Percentiles rank a stretch among this genome's conserved stretches.
These are phyloP conservation scores for Leccinum variicolor DNA, from an alignment of 768 basidiomycete species.

Conservation along the genomic window DNA sequence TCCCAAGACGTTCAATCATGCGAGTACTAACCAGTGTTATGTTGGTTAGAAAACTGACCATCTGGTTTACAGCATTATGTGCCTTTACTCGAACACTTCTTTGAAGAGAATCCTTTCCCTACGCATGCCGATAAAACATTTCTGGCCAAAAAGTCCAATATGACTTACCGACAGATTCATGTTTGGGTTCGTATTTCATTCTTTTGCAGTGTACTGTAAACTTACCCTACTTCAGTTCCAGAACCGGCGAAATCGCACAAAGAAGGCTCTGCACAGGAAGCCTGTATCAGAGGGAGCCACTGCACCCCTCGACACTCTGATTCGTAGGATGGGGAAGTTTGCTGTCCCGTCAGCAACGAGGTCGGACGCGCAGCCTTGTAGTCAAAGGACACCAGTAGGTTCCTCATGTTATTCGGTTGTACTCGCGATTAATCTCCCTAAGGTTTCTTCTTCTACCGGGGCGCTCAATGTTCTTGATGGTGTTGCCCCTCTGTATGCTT, in stretches of 20 bases:
- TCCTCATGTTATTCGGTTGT: background rate
- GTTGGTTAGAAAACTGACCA: background rate
- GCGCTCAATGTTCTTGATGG: conserved; percentile 3
- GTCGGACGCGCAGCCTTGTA: background rate
- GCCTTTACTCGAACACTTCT: conserved; percentile 2
- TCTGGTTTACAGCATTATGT: background rate
- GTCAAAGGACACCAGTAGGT: conserved; percentile 6
- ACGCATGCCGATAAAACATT: background rate
- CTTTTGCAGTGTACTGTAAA: background rate
- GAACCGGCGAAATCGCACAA: conserved; percentile 1
- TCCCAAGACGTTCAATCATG: background rate
- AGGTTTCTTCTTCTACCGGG: background rate
- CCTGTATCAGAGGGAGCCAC: background rate
- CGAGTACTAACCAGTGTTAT: background rate
- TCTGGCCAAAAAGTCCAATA: conserved; percentile 1
- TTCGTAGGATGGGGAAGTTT: conserved; percentile 26
- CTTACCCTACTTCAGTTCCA: background rate
- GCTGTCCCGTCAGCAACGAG: conserved; percentile 18
- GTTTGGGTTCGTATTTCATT: background rate
- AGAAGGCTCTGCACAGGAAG: background rate
- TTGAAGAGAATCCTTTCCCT: conserved; percentile 1
- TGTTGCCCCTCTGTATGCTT: conserved; percentile 20
- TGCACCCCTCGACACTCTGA: background rate
- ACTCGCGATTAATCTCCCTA: background rate
- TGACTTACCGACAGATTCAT: conserved; percentile 5